Base-by-base conservation (phyloP, 2,329 filamentous ascomycete species). In the Fusarium lateritium region DNA sequence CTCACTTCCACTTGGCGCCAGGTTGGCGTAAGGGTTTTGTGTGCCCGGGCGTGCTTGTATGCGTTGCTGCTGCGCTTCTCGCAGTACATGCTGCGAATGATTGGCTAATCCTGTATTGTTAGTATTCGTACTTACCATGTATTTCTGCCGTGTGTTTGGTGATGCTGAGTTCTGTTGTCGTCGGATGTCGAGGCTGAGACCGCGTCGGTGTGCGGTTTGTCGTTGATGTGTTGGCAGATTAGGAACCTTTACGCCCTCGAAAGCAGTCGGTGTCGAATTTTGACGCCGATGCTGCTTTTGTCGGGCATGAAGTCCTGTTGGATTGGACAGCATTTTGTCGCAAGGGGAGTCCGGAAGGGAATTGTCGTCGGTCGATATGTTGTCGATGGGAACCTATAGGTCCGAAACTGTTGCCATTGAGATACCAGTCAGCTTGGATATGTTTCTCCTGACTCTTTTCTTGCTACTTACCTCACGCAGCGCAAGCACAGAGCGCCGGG, bases 21-120 rank as follows among this genome's bases (percentile, higher is more conserved):
- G 65, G 63, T 75, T 70, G 69, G 73, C 72, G 62, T 77, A 76
- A 60, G 77, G 76, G 71, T 77, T 64, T 28, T 77, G 75, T 61
- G 78, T 85, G 87, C 91, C 91, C 89, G 91, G 91, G 89, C 92
- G 90, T 88, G 88, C 88, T 87, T 81, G 80, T 68, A 89, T 87
- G 88, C 89, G 89, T 85, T 94, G 92, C 90, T 93, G 89, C 89
- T 95, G 93, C 90, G 91, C 88, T 92, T 93, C 92, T 91, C 91
- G 92, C 90, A 94, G 88, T 83, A 89, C 86, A 88, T 94, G 91
- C 88, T 94, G 92, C 87, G 84, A 83, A 74, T 66, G 73, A 64
- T 70, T 83, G 83, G 86, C 75, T 84, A 84, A 81, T 86, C 83
- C 83, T 84, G 82, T 79, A 78, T 83, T 80, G 82, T 86, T 88